Conservation (phyloP, 2,329 filamentous ascomycete species). For the Epichloe glyceriae region DNA sequence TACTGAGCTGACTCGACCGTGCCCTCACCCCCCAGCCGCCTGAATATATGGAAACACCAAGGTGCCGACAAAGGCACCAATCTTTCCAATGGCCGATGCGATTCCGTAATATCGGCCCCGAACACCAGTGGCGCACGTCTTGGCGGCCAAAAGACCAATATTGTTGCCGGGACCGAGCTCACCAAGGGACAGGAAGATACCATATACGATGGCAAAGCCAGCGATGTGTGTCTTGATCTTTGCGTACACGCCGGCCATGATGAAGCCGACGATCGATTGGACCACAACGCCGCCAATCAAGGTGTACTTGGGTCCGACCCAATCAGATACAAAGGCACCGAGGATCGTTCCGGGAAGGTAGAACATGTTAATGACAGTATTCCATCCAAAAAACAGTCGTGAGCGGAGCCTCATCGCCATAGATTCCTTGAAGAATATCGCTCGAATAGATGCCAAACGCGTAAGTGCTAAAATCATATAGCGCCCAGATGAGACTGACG, state of each 20-base stretch:
- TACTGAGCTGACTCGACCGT: conserved; percentile 57
- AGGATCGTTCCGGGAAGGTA: conserved; percentile 73
- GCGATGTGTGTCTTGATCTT: conserved; percentile 44
- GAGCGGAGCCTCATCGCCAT: conserved; percentile 44
- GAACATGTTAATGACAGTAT: conserved; percentile 76
- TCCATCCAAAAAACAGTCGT: conserved; percentile 82
- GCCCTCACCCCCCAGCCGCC: conserved; percentile 38
- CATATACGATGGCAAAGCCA: conserved; percentile 23
- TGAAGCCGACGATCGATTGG: conserved; percentile 72
- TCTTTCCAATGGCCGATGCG: conserved; percentile 61
- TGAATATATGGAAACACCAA: conserved; percentile 53
- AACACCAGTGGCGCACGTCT: conserved; percentile 78
- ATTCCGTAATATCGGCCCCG: conserved; percentile 62
- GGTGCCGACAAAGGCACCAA: conserved; percentile 75
- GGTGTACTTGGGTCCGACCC: conserved; percentile 63
- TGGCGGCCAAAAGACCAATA: conserved; percentile 75
- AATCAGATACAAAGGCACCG: conserved; percentile 67
- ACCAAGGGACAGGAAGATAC: conserved; percentile 25
- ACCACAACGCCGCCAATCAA: conserved; percentile 56
- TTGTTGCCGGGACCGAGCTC: conserved; percentile 76
- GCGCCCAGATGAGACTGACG: conserved; percentile 70
- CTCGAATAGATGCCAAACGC: conserved; percentile 78
- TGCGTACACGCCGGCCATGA: conserved; percentile 72
- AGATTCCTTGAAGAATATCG: conserved; percentile 55
- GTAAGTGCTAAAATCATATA: conserved; percentile 82